Evolutionary conservation across 306 rosid genomes (phyloP).

Genomic region (Prunus fruticosa): DNA sequence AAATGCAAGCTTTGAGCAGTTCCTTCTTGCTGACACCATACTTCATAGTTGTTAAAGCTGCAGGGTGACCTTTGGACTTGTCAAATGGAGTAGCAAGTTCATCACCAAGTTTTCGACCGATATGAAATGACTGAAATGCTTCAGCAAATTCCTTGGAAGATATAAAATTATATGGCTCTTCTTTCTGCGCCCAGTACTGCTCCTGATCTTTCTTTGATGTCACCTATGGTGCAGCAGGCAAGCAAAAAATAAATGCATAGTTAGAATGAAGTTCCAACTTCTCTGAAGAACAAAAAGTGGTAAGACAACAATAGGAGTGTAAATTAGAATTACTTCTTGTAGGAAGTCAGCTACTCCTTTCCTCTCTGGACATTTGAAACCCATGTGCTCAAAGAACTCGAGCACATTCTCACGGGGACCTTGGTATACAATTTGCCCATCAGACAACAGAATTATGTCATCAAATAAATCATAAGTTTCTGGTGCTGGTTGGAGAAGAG

Average conservation of each 20-base stretch:
- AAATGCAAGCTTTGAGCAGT: conserved; percentile 32
- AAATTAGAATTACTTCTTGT: conserved; percentile 38
- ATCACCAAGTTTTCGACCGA: conserved; percentile 34
- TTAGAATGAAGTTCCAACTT: background rate
- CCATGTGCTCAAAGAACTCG: conserved; percentile 41
- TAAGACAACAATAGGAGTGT: background rate
- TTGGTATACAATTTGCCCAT: conserved; percentile 52
- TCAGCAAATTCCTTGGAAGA: conserved; percentile 33
- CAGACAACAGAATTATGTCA: conserved; percentile 50
- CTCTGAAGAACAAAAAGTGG: background rate
- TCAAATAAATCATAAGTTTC: conserved; percentile 57
- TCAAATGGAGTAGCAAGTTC: conserved; percentile 44
- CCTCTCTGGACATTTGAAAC: conserved; percentile 52
- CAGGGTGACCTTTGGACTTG: conserved; percentile 38
- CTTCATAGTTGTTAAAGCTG: conserved; percentile 35
- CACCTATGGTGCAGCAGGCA: conserved; percentile 16
- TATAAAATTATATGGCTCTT: conserved; percentile 29
- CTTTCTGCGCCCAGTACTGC: conserved; percentile 40
- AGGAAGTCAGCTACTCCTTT: conserved; percentile 61
- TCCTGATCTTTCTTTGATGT: conserved; percentile 47
- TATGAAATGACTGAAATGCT: conserved; percentile 35
- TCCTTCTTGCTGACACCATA: conserved; percentile 35
- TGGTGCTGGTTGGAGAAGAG: conserved; percentile 59
- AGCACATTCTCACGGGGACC: conserved; percentile 54
- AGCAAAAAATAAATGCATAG: background rate